A percentile compares a stretch with the other conserved stretches of the same genome.
phyloP scores from a whole-genome alignment of 2,329 filamentous ascomycete genomes.

The Basipetospora chlamydospora region DNA sequence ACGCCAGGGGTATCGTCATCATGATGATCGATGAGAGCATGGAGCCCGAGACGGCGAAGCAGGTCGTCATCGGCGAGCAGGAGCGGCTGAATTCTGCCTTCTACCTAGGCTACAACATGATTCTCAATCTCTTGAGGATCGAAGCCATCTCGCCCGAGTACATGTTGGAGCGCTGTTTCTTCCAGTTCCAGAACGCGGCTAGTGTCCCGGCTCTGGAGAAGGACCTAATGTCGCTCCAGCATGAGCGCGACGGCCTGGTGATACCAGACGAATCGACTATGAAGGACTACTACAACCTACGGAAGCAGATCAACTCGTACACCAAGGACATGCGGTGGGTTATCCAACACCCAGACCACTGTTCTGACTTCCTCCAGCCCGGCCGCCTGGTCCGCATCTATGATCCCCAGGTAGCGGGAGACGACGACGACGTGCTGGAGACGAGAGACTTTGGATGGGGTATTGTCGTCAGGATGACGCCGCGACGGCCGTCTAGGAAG shows the following conservation, averaged over 20 bases:
- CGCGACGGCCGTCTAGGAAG: conserved; percentile 47
- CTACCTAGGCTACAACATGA: conserved; percentile 98
- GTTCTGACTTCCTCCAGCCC: conserved; percentile 67
- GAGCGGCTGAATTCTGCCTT: conserved; percentile 97
- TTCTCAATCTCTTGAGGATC: conserved; percentile 90
- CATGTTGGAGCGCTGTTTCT: conserved; percentile 97
- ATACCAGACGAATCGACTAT: conserved; percentile 81
- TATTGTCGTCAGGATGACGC: conserved; percentile 60
- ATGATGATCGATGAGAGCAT: conserved; percentile 99
- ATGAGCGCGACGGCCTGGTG: conserved; percentile 53
- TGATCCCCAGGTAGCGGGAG: conserved; percentile 37
- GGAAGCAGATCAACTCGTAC: conserved; percentile 70
- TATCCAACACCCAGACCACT: conserved; percentile 83
- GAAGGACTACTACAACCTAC: conserved; percentile 85
- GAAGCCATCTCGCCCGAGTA: conserved; percentile 98
- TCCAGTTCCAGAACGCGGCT: conserved; percentile 92
- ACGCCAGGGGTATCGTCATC: conserved; percentile 95
- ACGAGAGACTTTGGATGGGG: conserved; percentile 79
- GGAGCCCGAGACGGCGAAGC: conserved; percentile 84
- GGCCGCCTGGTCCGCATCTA: conserved; percentile 84
- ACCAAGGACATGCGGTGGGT: conserved; percentile 82
- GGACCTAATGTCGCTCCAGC: conserved; percentile 65
- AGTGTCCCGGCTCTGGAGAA: conserved; percentile 74
- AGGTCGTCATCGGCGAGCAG: conserved; percentile 91
- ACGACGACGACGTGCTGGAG: conserved; percentile 17